A percentile compares a stretch with the other conserved stretches of the same genome.
phyloP scores from a whole-genome alignment of 225 moss, liverwort and hornwort species.

The Anthoceros angustus region DNA sequence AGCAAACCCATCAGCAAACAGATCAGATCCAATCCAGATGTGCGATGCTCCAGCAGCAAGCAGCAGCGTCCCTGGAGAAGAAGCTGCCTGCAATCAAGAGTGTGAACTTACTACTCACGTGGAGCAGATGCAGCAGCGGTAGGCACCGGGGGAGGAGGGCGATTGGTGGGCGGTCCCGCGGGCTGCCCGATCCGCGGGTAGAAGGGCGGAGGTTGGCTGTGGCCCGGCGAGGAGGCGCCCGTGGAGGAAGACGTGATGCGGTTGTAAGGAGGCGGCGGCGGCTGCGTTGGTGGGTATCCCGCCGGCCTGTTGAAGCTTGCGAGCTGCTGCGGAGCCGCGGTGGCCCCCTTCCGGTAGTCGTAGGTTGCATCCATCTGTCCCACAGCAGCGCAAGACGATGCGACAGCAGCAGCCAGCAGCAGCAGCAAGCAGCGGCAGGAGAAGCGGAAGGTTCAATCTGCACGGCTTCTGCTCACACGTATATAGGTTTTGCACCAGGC shows the following conservation, averaged over 20 bases:
- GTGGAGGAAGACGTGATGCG: not conserved
- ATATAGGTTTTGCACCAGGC: too few species aligned
- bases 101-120: constrained; percentile 22
- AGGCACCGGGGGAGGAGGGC: constrained; percentile 26
- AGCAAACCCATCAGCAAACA: constrained; percentile 6
- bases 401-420: too few species aligned
- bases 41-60: not conserved
- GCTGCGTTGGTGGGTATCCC: not conserved
- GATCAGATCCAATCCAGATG: not conserved
- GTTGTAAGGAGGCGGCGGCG: not conserved
- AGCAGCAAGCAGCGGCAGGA: too few species aligned
- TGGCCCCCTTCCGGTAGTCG: constrained; percentile 2
- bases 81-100: not conserved
- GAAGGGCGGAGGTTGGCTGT: constrained; percentile 19
- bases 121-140: constrained; percentile 24
- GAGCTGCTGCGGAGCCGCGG: not conserved
- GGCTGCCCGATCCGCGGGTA: constrained; percentile 65
- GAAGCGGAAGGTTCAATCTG: too few species aligned
- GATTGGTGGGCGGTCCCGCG: constrained; percentile 25
- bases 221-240: not conserved
- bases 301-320: not conserved
- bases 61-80: not conserved
- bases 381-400: too few species aligned
- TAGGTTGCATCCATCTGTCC: not conserved
- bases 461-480: too few species aligned